phyloP scores from a whole-genome alignment of 495 filamentous ascomycete genomes.

The Neurospora tetraspora region DNA sequence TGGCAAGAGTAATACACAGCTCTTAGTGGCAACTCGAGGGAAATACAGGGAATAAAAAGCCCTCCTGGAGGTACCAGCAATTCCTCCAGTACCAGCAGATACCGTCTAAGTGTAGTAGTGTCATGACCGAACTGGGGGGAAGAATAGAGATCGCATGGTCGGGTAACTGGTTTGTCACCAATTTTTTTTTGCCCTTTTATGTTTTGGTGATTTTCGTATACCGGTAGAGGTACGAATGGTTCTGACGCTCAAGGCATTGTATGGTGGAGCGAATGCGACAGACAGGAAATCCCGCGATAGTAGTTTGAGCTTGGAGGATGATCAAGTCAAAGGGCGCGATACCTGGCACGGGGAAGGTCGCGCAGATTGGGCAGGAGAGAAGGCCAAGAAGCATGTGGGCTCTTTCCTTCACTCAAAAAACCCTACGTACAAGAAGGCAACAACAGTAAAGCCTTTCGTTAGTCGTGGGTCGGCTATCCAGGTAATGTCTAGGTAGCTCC shows the following conservation, averaged over 20 bases:
- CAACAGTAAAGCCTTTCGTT: neutral
- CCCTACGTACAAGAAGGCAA: neutral
- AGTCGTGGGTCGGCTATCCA: neutral
- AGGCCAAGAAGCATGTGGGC: neutral
- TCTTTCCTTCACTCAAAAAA: neutral
- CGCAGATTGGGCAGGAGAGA: neutral
- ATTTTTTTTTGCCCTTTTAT: neutral
- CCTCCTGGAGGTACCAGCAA: no score
- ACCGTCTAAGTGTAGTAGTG: neutral
- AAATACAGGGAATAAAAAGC: neutral
- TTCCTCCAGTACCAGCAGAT: neutral
- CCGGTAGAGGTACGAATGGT: neutral
- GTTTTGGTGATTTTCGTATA: neutral
- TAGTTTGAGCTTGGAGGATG: neutral
- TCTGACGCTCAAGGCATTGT: neutral
- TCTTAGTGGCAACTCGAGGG: neutral
- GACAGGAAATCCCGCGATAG: neutral
- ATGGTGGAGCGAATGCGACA: neutral
- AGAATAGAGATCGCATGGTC: neutral
- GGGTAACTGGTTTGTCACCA: neutral
- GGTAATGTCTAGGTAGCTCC: neutral
- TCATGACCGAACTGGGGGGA: neutral
- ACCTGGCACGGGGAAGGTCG: no score
- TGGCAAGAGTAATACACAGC: neutral
- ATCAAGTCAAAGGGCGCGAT: neutral